Evolutionary conservation across 192 early-diverging fungal species (phyloP), one percentile per base, ranked within the genome.

Genomic region (Coemansia sp.): DNA sequence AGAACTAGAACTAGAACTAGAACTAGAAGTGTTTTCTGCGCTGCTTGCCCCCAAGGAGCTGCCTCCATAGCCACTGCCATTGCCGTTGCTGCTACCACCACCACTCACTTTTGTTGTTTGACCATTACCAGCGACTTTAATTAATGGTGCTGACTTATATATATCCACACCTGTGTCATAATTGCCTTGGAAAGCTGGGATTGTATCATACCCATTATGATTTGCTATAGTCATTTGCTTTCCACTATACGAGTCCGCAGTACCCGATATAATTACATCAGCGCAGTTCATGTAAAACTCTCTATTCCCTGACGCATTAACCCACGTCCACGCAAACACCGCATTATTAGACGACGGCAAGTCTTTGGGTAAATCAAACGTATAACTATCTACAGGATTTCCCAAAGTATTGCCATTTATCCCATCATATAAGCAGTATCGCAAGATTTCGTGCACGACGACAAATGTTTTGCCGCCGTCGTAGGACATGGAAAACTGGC

Each of bases 231-330:
- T 49, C 16, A 80, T 71, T 18, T 61, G 54, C 31, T 77, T 64
- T 0, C 85, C 85, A 1, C 68, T 63, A 34, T 79, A 60, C 0
- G 73, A 55, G 25, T 2, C 31, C 0, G 67, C 66, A 5, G 48
- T 63, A 22, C 83, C 80, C 18, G 65, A 40, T 52, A 87, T 83
- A 29, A 40, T 65, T 4, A 87, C 67, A 52, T 88, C 87, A 22
- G 80, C 83, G 32, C 85, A 87, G 64, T 78, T 85, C 71, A 84
- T 83, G 76, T 89, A 89, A 56, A 81, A 77, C 76, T 89, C 87
- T 29, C 86, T 79, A 63, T 86, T 85, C 5, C 85, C 87, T 7
- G 74, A 33, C 1, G 85, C 84, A 54, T 89, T 89, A 63, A 85
- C 83, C 87, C 87, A 89, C 10, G 81, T 60, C 87, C 86, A 87